Base-by-base conservation (phyloP, 164 flowering plant genomes). In the Cinnamomum micranthum region DNA sequence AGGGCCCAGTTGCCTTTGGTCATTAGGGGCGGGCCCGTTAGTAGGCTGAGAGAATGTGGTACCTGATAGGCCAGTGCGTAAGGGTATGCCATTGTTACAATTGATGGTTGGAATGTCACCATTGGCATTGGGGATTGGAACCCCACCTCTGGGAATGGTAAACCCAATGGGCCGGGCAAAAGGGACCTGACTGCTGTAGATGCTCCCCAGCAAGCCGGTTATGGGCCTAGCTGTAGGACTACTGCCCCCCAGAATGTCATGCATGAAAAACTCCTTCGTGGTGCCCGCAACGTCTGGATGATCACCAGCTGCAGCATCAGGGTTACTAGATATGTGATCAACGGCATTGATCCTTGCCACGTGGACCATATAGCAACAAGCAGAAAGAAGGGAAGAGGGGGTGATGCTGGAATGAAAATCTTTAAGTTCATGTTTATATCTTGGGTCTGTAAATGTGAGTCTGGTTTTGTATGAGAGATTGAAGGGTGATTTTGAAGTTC, bases 181-280 rank as follows among this genome's bases (percentile, higher is more conserved):
- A 72, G 98, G 93, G 33, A 89, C 94, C 75, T 90, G 95, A 2
- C 97, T 90, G 70, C 83, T 88, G 80, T 93, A 92, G 60, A 93
- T 90, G 85, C 84, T 93, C 13, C 97, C 98, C 12, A 93, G 86
- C 72, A 91, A 73, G 72, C 98, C 98, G 1, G 92, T 93, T 68
- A 91, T 82, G 7, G 98, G 98, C 75, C 97, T 80, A 9, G 95
- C 93, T 15, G 93, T 91, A 0, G 97, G 92, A 79, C 69, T 88
- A 66, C 84, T 93, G 15, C 93, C 92, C 2, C 98, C 98, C 1
- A 93, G 88, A 47, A 93, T 90, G 81, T 93, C 95, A 73, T 93
- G 98, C 91, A 93, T 86, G 87, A 83, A 91, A 4, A 93, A 65
- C 76, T 92, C 97, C 0, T 91, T 80, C 17, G 84, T 69, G 0